Base-by-base conservation (phyloP, 257 asterid genomes). In the Paulownia fortunei region DNA sequence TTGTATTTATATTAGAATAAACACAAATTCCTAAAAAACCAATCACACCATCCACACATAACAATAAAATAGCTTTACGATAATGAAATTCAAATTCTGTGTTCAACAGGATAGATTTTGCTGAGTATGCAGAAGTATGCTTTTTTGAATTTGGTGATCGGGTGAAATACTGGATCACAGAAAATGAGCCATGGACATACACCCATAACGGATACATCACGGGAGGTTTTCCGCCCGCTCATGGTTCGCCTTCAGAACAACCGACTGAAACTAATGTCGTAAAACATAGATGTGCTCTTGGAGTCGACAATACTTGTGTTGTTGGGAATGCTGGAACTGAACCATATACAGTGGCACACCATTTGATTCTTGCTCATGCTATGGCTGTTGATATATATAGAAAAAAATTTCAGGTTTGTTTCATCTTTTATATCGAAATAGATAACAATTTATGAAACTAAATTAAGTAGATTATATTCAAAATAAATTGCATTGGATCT, bases 71-170 rank as follows among this genome's bases (percentile, higher is more conserved):
- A n/a, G n/a, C n/a, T n/a, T n/a, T n/a, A n/a, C n/a, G n/a, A n/a
- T n/a, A n/a, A n/a, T n/a, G n/a, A n/a, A n/a, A n/a, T n/a, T n/a
- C n/a, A n/a, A n/a, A n/a, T n/a, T n/a, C n/a, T n/a, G n/a, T n/a
- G n/a, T n/a, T n/a, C n/a, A 19, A 16, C 54, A 82, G 88, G 49
- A 32, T 63, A 4, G 87, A 87, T 64, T 87, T 81, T 47, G 76
- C 58, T 0, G 89, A 87, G 26, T 87, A 49, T 15, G 87, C 85
- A 0, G 84, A 87, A 9, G 60, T 85, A 4, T 87, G 91, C 37
- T 83, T 85, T 47, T 81, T 75, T 58, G 86, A 87, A 60, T 87
- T 87, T 19, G 91, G 88, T 0, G 88, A 87, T 37, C 80, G 87
- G 5, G 88, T 87, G 24, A 87, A 85, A 21, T 23, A 81, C 6